Evolutionary conservation across 768 basidiomycete species (phyloP).

Genomic region (Termitomyces sp.): DNA sequence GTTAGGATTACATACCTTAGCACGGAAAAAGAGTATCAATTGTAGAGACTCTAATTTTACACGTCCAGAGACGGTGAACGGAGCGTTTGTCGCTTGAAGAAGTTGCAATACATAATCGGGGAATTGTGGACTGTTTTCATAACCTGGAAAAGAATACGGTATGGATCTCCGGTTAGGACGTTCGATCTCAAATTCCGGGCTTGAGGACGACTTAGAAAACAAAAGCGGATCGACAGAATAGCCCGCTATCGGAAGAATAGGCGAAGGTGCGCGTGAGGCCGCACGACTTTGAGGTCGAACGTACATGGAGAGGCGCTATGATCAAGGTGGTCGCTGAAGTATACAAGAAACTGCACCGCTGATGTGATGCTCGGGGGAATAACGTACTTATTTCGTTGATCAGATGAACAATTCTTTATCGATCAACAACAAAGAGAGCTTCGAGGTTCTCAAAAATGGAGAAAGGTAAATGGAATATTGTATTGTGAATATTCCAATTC

Average conservation of each 20-base stretch:
- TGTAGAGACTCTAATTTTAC: constrained; percentile 67
- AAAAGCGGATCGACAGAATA: constrained; percentile 22
- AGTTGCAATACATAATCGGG: constrained; percentile 51
- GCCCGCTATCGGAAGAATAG: constrained; percentile 18
- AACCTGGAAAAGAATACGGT: constrained; percentile 22
- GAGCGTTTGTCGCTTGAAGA: constrained; percentile 51
- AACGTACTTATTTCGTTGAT: constrained; percentile 9
- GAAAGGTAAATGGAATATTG: too few species aligned
- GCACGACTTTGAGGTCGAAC: constrained; percentile 11
- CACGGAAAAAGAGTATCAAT: constrained; percentile 72
- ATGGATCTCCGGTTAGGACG: constrained; percentile 31
- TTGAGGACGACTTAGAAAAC: constrained; percentile 29
- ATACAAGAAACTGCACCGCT: neutral
- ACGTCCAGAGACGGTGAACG: constrained; percentile 62
- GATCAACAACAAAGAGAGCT: neutral
- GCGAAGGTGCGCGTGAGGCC: constrained; percentile 20
- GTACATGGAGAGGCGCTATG: neutral
- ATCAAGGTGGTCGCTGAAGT: neutral
- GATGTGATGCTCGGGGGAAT: neutral
- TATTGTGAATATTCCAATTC: too few species aligned
- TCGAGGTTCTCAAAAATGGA: neutral
- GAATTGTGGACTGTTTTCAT: constrained; percentile 48
- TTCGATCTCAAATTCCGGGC: constrained; percentile 66
- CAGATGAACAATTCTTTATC: neutral
- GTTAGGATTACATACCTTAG: constrained; percentile 45